Evolutionary conservation across 2,329 filamentous ascomycete species (phyloP).

Genomic region (Penicillium polonicum): DNA sequence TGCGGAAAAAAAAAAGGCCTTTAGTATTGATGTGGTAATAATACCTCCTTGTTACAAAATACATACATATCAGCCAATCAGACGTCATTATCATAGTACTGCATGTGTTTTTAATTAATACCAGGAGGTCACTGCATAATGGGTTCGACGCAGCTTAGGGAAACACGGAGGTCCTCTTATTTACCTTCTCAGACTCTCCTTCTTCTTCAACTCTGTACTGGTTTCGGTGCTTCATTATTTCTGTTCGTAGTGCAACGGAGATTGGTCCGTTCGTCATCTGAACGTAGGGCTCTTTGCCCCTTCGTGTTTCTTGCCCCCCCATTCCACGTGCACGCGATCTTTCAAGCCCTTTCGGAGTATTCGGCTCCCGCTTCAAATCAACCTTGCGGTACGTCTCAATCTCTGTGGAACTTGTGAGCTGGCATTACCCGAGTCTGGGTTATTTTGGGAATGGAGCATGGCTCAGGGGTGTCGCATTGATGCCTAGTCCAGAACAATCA

Average conservation of each 20-base stretch:
- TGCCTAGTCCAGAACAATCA: constrained; percentile 3
- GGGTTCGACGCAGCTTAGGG: not conserved
- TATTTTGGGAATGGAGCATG: not conserved
- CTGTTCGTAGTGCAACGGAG: not conserved
- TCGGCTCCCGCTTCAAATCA: constrained; percentile 18
- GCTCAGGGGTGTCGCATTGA: not conserved
- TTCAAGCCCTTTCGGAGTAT: constrained; percentile 20
- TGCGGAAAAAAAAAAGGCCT: not conserved
- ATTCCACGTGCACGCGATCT: constrained; percentile 25
- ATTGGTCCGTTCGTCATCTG: constrained; percentile 7
- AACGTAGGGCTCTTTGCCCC: constrained; percentile 13
- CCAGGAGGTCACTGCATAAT: constrained; percentile 11
- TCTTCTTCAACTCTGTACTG: constrained; percentile 1
- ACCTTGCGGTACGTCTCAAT: constrained; percentile 15
- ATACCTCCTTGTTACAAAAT: not conserved
- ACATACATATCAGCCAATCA: not conserved
- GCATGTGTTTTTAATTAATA: constrained; percentile 3
- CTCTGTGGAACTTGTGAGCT: not conserved
- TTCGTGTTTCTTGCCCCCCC: constrained; percentile 11
- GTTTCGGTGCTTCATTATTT: not conserved
- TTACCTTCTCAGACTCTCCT: constrained; percentile 13
- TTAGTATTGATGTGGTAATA: not conserved
- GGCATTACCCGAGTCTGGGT: not conserved
- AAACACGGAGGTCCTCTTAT: constrained; percentile 7
- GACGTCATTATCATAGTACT: not conserved